Conservation (phyloP, 306 rosid genomes). For the Alnus glutinosa region DNA sequence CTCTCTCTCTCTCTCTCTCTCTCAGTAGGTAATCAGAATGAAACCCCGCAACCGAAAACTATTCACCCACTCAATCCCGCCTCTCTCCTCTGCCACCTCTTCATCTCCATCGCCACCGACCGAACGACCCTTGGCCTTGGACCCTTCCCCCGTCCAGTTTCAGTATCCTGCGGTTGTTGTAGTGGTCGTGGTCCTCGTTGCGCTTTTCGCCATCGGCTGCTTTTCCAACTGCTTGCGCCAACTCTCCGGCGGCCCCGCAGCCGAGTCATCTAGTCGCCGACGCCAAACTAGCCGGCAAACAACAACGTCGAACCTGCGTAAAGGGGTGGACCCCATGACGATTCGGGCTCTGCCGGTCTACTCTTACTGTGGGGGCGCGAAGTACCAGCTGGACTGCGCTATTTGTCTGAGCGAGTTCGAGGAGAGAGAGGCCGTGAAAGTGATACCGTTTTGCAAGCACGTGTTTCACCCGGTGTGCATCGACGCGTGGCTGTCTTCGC, state of each 20-base stretch:
- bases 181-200: constrained; percentile 27
- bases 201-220: constrained; percentile 34
- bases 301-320: not conserved
- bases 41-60: constrained; percentile 34
- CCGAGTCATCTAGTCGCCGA: not conserved
- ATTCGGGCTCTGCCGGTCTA: constrained; percentile 35
- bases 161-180: constrained; percentile 18
- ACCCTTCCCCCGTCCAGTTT: not conserved
- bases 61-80: not conserved
- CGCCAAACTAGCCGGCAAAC: not conserved
- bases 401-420: constrained; percentile 49
- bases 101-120: not conserved
- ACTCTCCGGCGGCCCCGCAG: not conserved
- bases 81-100: not conserved
- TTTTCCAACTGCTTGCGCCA: constrained; percentile 30
- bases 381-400: constrained; percentile 44
- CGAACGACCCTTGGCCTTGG: not conserved
- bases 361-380: constrained; percentile 17
- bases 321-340: not conserved
- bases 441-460: constrained; percentile 51
- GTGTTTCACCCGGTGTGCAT: constrained; percentile 55
- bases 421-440: constrained; percentile 36
- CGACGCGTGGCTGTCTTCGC: constrained; percentile 54
- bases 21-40: constrained; percentile 19
- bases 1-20: too few species aligned